phyloP scores from a whole-genome alignment of 495 filamentous ascomycete genomes.

The Annulohypoxylon bovei region DNA sequence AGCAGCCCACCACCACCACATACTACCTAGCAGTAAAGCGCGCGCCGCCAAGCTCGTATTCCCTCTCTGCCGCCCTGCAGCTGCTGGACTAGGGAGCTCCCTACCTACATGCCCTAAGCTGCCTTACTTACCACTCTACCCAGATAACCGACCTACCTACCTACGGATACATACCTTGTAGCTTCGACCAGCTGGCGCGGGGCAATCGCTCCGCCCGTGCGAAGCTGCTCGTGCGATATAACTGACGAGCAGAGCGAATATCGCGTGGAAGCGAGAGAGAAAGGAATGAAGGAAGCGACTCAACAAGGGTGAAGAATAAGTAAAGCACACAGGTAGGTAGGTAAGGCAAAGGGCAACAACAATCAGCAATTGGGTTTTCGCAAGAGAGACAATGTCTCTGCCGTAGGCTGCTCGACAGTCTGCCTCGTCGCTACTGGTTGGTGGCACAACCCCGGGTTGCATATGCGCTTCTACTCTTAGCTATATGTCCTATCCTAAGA shows the following conservation, averaged over 20 bases:
- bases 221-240: not conserved
- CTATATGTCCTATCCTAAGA: not conserved
- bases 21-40: no score
- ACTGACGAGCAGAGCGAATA: not conserved
- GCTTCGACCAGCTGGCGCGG: not conserved
- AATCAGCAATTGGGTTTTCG: not conserved
- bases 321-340: not conserved
- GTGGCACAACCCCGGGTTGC: not conserved
- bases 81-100: not conserved
- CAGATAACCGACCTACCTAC: not conserved
- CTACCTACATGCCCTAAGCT: not conserved
- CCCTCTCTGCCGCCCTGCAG: conserved; percentile 36
- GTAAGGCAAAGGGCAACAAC: no score
- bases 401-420: conserved; percentile 7
- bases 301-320: not conserved
- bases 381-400: conserved; percentile 23
- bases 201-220: not conserved
- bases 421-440: conserved; percentile 15
- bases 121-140: not conserved
- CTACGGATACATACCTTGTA: not conserved
- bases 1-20: not conserved
- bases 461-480: conserved; percentile 8
- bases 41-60: conserved; percentile 41
- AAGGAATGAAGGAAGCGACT: not conserved
- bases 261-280: not conserved